Base-by-base conservation (phyloP, 805 yeast genomes). In the Cyberlindnera maritima region DNA sequence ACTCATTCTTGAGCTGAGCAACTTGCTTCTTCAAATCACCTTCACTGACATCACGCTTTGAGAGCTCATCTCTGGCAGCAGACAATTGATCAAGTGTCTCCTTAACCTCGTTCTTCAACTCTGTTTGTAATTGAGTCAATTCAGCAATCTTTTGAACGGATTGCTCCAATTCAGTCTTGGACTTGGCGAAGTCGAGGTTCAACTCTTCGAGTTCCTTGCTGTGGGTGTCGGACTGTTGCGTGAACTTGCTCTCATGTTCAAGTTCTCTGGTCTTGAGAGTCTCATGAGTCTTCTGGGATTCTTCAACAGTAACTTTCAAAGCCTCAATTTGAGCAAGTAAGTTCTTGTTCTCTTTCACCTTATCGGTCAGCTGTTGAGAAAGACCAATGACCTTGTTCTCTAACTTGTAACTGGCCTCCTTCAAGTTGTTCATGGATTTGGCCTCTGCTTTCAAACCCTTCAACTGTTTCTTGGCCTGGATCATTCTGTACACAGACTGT, bases 331-430 rank as follows among this genome's bases (percentile, higher is more conserved):
- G 85, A 14, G 69, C 67, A 49, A 79, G 74, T 61, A 92, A 74
- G 50, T 76, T 77, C 70, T 84, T 85, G 67, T 91, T 91, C 57
- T 89, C 97, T 55, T 81, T 87, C 21, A 86, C 83, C 64, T 88
- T 87, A 32, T 81, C 69, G 0, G 96, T 80, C 50, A 92, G 74
- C 12, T 85, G 78, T 61, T 92, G 95, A 3, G 97, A 92, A 57
- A 94, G 79, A 67, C 91, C 96, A 55, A 94, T 90, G n/a, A 95
- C 97, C 74, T 95, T 94, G 68, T 94, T 94, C 67, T 94, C 99
- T 60, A 95, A 77, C 64, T 86, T 81, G 69, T 89, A 94, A 59
- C 96, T 90, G 34, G 88, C 96, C 65, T 92, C 96, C 67, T 88
- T 81, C 71, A 88, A 77, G 62, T 85, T 95, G 63, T 85, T 84